Base-by-base conservation (phyloP, 2,329 filamentous ascomycete species). In the Truncatella angustata region DNA sequence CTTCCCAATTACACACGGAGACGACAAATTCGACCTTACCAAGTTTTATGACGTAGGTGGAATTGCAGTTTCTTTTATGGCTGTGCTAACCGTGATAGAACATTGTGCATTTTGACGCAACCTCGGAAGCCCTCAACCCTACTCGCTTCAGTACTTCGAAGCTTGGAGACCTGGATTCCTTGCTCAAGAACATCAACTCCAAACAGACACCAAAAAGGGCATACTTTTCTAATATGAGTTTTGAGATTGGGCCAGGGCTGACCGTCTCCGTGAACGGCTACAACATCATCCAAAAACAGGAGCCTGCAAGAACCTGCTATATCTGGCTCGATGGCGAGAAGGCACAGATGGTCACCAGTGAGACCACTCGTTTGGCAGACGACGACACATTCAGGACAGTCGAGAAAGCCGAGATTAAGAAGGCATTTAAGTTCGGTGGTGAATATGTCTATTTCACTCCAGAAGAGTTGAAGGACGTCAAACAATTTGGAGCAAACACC, bases 401-500 rank as follows among this genome's bases (percentile, higher is more conserved):
- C 1, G 87, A 95, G 56, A 92, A 92, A 60, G 73, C 73, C 3
- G 91, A 97, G 62, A 82, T 95, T 18, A 88, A 88, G 54, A 97
- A 94, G 69, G 94, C 93, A 0, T 99, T 94, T 76, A 97, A 94
- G 62, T 97, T 97, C 64, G 94, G 93, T 11, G 92, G 91, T 35
- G 90, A 96, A 58, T 91, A 91, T 44, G 84, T 99, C 43, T 81
- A 87, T 45, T 99, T 99, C 67, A 86, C 86, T 0, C 81, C 86
- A 1, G 91, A 97, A 30, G 93, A 99, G 67, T 84, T 93, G 54
- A 87, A 86, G 53, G 74, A 80, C 18, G 78, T 99, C 53, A 86
- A 86, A 55, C 76, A 90, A 58, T 96, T 96, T 61, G 93, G 92
- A 3, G 79, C 88, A 1, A 90, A 91, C 0, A 77, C 90, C 11